These are phyloP conservation scores for Naganishia kalamii DNA, from an alignment of 768 basidiomycete species.

Conservation along the genomic window DNA sequence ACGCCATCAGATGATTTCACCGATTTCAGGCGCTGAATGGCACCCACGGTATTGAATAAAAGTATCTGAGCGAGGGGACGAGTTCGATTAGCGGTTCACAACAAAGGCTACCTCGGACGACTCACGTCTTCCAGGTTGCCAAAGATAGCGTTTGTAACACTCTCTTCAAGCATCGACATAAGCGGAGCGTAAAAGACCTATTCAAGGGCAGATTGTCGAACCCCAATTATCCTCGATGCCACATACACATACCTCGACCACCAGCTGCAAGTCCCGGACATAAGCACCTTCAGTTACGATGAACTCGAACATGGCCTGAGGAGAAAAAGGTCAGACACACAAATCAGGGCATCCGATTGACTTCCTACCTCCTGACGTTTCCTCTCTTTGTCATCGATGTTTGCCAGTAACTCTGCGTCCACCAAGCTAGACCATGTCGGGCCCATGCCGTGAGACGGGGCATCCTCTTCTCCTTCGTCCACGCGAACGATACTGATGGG, in stretches of 20 bases:
- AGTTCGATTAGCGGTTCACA: neutral
- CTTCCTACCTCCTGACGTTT: slow-evolving; percentile 72
- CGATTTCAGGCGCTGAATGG: neutral
- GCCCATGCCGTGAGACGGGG: slow-evolving; percentile 22
- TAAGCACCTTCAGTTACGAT: slow-evolving; percentile 85
- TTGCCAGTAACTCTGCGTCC: slow-evolving; percentile 73
- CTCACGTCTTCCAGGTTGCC: slow-evolving; percentile 76
- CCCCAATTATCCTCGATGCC: neutral
- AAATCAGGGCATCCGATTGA: neutral
- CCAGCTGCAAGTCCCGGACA: slow-evolving; percentile 81
- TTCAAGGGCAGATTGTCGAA: neutral
- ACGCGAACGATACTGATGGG: slow-evolving; percentile 18
- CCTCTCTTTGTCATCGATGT: slow-evolving; percentile 69
- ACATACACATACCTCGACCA: slow-evolving; percentile 64
- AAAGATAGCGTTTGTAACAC: slow-evolving; percentile 75
- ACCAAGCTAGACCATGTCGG: slow-evolving; percentile 92
- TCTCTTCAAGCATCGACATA: slow-evolving; percentile 63
- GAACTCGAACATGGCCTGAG: slow-evolving; percentile 86
- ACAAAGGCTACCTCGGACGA: neutral
- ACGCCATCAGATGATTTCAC: neutral
- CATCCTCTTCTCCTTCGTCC: neutral
- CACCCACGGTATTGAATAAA: slow-evolving; percentile 71
- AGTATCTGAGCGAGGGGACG: slow-evolving; percentile 53
- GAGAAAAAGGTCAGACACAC: neutral
- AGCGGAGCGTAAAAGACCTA: slow-evolving; percentile 82